Conservation (phyloP, 2,329 filamentous ascomycete species). For the Phoma sp. region DNA sequence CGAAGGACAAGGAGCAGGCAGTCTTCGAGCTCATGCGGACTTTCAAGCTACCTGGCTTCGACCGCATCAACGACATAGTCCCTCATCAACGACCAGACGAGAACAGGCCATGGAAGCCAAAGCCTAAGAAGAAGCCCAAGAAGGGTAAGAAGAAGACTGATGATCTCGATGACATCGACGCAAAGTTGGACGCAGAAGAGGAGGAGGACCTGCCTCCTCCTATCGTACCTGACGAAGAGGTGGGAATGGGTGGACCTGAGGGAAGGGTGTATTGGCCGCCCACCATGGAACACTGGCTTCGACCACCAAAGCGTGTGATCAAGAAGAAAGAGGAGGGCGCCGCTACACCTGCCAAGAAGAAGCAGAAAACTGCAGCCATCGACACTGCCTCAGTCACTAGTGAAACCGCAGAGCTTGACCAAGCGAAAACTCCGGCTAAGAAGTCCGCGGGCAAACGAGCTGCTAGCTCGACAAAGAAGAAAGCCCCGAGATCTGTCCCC, state of each 20-base stretch:
- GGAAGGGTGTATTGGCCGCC: conserved; percentile 88
- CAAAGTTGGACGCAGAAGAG: conserved; percentile 50
- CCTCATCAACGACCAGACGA: conserved; percentile 80
- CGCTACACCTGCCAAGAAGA: conserved; percentile 39
- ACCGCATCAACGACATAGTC: conserved; percentile 76
- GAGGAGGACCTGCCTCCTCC: conserved; percentile 45
- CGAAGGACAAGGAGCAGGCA: conserved; percentile 96
- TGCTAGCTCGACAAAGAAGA: conserved; percentile 45
- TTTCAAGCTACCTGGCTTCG: conserved; percentile 81
- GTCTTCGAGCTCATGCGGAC: conserved; percentile 92
- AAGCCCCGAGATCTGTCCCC: conserved; percentile 47
- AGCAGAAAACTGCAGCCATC: conserved; percentile 32
- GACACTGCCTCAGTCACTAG: conserved; percentile 33
- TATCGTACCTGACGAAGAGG: conserved; percentile 67
- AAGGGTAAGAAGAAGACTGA: conserved; percentile 54
- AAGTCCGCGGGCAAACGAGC: conserved; percentile 40
- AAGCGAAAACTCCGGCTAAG: conserved; percentile 46
- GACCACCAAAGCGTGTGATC: conserved; percentile 75
- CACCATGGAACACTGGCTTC: conserved; percentile 88
- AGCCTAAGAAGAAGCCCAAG: conserved; percentile 50
- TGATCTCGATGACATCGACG: conserved; percentile 48
- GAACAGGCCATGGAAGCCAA: conserved; percentile 58
- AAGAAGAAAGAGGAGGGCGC: conserved; percentile 58
- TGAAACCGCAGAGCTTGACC: conserved; percentile 38
- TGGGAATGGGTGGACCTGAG: conserved; percentile 85